Evolutionary conservation across 306 rosid species (phyloP).

Genomic region (Lathyrus tuberosus): DNA sequence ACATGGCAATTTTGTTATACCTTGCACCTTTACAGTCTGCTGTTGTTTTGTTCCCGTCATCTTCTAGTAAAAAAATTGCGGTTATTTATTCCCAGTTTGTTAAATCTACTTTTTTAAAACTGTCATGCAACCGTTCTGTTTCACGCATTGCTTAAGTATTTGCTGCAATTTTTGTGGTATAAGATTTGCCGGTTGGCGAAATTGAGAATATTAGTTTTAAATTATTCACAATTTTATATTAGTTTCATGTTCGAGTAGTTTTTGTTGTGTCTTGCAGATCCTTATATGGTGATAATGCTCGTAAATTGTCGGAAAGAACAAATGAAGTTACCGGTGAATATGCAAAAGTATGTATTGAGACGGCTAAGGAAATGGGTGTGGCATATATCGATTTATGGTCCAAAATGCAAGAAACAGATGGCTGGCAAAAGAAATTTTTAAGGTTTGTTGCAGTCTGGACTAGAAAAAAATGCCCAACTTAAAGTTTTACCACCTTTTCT

Average conservation of each 20-base stretch:
- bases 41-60: conserved; percentile 3
- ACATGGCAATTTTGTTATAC: not conserved
- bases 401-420: conserved; percentile 86
- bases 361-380: conserved; percentile 69
- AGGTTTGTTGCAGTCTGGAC: conserved; percentile 58
- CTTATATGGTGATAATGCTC: conserved; percentile 67
- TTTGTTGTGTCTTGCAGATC: conserved; percentile 59
- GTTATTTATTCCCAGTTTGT: not conserved
- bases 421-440: conserved; percentile 83
- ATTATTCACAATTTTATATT: conserved; percentile 13
- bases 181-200: conserved; percentile 13
- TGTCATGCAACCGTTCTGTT: conserved; percentile 8
- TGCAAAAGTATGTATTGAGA: conserved; percentile 72
- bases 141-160: conserved; percentile 20
- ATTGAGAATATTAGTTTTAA: conserved; percentile 25
- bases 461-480: conserved; percentile 11
- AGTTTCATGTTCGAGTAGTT: conserved; percentile 32
- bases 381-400: conserved; percentile 77
- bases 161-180: not conserved
- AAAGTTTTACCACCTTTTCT: conserved; percentile 27
- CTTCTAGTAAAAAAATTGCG: not conserved
- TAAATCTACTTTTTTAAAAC: not conserved
- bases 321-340: conserved; percentile 78
- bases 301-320: conserved; percentile 69
- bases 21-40: not conserved